phyloP scores from a whole-genome alignment of 2,329 filamentous ascomycete genomes.

The Aschersonia sp. region DNA sequence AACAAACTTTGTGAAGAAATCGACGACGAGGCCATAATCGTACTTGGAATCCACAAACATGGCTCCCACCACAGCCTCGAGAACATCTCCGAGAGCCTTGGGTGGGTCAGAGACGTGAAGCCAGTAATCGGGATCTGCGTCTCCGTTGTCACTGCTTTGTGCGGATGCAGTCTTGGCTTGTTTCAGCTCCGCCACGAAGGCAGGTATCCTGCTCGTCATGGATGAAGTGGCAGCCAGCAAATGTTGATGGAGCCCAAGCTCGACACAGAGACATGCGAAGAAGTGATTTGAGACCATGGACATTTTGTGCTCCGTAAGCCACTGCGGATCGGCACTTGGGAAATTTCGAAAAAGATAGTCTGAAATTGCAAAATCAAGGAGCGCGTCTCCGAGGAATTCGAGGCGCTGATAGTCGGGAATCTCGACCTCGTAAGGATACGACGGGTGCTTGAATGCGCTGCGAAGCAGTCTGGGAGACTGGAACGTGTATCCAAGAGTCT shows the following conservation, averaged over 20 bases:
- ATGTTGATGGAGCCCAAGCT: conserved; percentile 62
- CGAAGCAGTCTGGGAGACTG: conserved; percentile 59
- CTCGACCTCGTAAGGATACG: conserved; percentile 57
- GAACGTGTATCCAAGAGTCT: conserved; percentile 48
- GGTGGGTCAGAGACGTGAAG: conserved; percentile 46
- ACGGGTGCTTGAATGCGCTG: conserved; percentile 80
- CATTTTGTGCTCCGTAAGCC: conserved; percentile 98
- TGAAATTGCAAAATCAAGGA: conserved; percentile 76
- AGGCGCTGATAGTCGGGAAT: conserved; percentile 81
- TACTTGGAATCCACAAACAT: conserved; percentile 83
- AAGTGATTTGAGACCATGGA: conserved; percentile 99
- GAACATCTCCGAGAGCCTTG: conserved; percentile 67
- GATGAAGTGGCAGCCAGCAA: conserved; percentile 39
- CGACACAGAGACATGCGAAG: conserved; percentile 65
- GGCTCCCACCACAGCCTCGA: conserved; percentile 81
- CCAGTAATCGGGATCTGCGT: conserved; percentile 50
- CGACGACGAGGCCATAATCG: conserved; percentile 55
- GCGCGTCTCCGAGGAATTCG: conserved; percentile 80
- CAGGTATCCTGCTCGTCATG: conserved; percentile 27
- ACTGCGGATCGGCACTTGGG: conserved; percentile 75
- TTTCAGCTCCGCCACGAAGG: conserved; percentile 43
- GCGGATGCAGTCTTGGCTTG: conserved; percentile 27
- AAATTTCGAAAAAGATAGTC: conserved; percentile 67
- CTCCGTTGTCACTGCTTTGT: conserved; percentile 9
- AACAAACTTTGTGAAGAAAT: conserved; percentile 65